A percentile compares a stretch with the other conserved stretches of the same genome.
phyloP scores from a whole-genome alignment of 2,329 filamentous ascomycete species.

The Emergomyces orientalis region DNA sequence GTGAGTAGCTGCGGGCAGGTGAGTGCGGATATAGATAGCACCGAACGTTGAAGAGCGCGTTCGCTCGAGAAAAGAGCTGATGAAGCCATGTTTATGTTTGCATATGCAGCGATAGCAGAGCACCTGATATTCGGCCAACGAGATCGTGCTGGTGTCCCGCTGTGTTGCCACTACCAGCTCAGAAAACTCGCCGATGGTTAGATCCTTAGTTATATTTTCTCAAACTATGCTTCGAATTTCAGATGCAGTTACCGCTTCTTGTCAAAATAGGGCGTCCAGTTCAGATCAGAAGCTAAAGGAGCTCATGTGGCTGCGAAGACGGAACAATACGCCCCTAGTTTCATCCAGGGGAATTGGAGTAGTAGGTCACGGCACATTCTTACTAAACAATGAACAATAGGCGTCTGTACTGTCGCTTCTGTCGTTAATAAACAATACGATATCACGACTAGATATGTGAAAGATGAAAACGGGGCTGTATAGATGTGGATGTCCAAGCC shows the following conservation, averaged over 20 bases:
- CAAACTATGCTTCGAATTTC: too few species aligned
- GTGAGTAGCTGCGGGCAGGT: not conserved
- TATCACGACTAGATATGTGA: not conserved
- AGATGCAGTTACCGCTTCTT: too few species aligned
- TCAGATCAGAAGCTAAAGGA: not conserved
- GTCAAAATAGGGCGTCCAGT: not conserved
- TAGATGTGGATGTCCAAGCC: not conserved
- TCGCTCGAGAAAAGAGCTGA: not conserved
- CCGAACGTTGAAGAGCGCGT: not conserved
- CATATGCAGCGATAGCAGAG: not conserved
- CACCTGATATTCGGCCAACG: not conserved
- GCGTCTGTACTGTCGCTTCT: not conserved
- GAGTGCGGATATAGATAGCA: not conserved
- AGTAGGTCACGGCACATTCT: not conserved
- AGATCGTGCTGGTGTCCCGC: not conserved
- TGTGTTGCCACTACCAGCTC: too few species aligned
- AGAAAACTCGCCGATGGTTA: too few species aligned
- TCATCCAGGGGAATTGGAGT: not conserved
- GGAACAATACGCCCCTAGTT: not conserved
- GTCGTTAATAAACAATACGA: not conserved
- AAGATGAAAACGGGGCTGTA: not conserved
- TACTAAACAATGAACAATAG: not conserved
- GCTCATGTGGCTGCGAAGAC: not conserved
- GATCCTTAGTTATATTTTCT: too few species aligned
- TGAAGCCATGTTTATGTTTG: not conserved